Percentiles rank a stretch among this genome's conserved stretches.
Conservation (phyloP, 371 early-diverging fungal species). For the Syncephalastrum racemosum region DNA sequence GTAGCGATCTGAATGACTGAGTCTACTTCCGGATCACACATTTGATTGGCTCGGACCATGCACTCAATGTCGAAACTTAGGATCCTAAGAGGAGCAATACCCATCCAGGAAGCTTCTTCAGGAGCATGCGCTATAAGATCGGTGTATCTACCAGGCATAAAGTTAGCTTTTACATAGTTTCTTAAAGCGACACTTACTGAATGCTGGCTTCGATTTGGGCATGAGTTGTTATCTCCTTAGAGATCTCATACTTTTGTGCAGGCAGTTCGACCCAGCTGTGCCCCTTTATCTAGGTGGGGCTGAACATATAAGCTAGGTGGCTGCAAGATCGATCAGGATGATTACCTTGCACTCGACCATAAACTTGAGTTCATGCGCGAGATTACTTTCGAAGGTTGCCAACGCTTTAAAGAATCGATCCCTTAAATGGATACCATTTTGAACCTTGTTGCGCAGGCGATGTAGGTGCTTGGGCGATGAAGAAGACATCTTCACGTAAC, state of each 20-base stretch:
- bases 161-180: background rate
- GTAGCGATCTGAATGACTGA: constrained; percentile 99
- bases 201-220: constrained; percentile 85
- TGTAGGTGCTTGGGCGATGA: constrained; percentile 54
- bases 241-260: constrained; percentile 61
- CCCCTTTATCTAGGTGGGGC: constrained; percentile 60
- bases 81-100: constrained; percentile 95
- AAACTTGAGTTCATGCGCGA: constrained; percentile 91
- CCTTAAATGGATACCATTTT: constrained; percentile 52
- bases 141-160: constrained; percentile 46
- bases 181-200: constrained; percentile 31
- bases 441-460: constrained; percentile 42
- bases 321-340: background rate
- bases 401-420: constrained; percentile 26
- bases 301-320: too few relatives aligned
- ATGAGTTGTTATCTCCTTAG: constrained; percentile 46
- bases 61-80: constrained; percentile 99
- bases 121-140: constrained; percentile 85
- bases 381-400: constrained; percentile 90
- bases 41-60: constrained; percentile 94
- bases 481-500: constrained; percentile 70
- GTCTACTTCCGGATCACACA: constrained; percentile 93
- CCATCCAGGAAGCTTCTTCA: constrained; percentile 84
- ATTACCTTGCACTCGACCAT: constrained; percentile 93
- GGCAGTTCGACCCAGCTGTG: constrained; percentile 95